A percentile compares a stretch with the other conserved stretches of the same genome.
Evolutionary conservation across 306 rosid genomes (phyloP).

Genomic region (Cicer chorassanicum): DNA sequence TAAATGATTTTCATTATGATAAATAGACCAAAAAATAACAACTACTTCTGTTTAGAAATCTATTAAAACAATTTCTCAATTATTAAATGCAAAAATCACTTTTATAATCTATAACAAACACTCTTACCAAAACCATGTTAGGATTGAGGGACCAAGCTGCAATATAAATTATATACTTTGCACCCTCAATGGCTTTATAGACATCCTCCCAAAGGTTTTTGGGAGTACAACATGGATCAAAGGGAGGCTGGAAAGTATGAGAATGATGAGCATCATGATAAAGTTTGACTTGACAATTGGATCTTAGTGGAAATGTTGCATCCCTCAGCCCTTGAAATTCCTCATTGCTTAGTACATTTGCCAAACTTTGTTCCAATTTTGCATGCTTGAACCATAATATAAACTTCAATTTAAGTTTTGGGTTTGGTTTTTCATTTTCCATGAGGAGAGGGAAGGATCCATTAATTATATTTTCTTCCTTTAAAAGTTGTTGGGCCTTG

Average conservation of each 20-base stretch:
- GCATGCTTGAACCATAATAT: slow-evolving; percentile 87
- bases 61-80: no score
- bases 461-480: slow-evolving; percentile 65
- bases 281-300: slow-evolving; percentile 75
- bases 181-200: slow-evolving; percentile 82
- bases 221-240: slow-evolving; percentile 58
- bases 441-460: slow-evolving; percentile 68
- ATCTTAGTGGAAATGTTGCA: slow-evolving; percentile 75
- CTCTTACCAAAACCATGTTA: slow-evolving; percentile 60
- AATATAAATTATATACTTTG: slow-evolving; percentile 75
- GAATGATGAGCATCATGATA: slow-evolving; percentile 95
- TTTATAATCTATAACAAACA: no score
- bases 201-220: slow-evolving; percentile 89
- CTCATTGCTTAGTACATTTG: slow-evolving; percentile 52
- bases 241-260: slow-evolving; percentile 68
- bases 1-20: no score
- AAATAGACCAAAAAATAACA: no score
- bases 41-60: no score
- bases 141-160: slow-evolving; percentile 97
- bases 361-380: slow-evolving; percentile 68
- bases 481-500: slow-evolving; percentile 57
- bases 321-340: slow-evolving; percentile 69
- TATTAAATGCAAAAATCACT: no score
- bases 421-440: slow-evolving; percentile 72
- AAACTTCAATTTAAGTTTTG: slow-evolving; percentile 72